These are phyloP conservation scores for Neoarthrinium moseri DNA, from an alignment of 2,329 filamentous ascomycete species.

Conservation along the genomic window DNA sequence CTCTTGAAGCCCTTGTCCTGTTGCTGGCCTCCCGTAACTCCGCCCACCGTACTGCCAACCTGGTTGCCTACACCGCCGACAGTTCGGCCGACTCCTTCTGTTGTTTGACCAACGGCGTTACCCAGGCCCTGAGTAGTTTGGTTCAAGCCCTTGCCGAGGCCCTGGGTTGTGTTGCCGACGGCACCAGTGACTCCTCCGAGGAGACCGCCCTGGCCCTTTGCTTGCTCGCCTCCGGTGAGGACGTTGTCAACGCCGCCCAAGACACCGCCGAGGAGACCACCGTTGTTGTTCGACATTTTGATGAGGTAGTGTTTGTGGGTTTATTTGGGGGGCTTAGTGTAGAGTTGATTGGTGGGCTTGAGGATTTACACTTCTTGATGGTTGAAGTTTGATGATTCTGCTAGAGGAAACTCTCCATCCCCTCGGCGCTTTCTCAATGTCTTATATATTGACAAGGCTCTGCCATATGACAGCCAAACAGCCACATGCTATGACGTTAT, in stretches of 20 bases:
- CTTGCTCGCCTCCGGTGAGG: conserved; percentile 31
- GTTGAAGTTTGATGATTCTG: neutral
- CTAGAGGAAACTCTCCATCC: neutral
- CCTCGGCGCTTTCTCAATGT: neutral
- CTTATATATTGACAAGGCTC: neutral
- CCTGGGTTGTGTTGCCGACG: conserved; percentile 25
- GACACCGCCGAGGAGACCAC: conserved; percentile 31
- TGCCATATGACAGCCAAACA: neutral
- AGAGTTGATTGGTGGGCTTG: neutral
- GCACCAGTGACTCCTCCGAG: conserved; percentile 29
- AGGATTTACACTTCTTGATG: neutral
- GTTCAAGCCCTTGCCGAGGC: conserved; percentile 25
- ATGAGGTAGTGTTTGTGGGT: neutral
- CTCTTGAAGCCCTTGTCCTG: conserved; percentile 23
- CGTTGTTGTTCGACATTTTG: conserved; percentile 29
- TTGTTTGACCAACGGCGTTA: conserved; percentile 28
- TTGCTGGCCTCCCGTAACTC: conserved; percentile 19
- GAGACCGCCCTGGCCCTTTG: conserved; percentile 30
- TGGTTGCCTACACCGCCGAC: conserved; percentile 22
- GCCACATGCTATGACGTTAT: conserved; percentile 7
- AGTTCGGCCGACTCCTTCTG: conserved; percentile 25
- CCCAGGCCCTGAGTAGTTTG: conserved; percentile 26
- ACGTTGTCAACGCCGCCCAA: conserved; percentile 31
- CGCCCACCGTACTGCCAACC: conserved; percentile 21
- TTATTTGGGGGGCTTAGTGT: neutral